These are phyloP conservation scores for Ambrosiella cleistominuta DNA, from an alignment of 2,329 filamentous ascomycete genomes.

Conservation along the genomic window DNA sequence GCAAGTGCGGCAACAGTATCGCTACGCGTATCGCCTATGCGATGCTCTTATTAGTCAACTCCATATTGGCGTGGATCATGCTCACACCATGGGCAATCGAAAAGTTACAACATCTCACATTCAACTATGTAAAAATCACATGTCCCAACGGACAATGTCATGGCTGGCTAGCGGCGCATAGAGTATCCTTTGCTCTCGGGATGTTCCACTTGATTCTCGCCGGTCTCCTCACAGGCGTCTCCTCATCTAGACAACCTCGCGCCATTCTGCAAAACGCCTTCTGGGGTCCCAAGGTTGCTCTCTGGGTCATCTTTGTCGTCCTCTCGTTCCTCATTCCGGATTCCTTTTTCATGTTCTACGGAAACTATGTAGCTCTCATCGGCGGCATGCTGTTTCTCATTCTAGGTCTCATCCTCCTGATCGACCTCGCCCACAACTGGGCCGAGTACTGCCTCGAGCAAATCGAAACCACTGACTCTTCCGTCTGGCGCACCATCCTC, in stretches of 20 bases:
- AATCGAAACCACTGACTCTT: constrained; percentile 78
- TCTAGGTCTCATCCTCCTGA: constrained; percentile 76
- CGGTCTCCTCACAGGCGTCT: constrained; percentile 68
- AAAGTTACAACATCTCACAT: constrained; percentile 76
- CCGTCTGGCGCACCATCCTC: constrained; percentile 66
- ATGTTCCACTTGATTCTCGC: constrained; percentile 83
- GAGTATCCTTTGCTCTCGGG: constrained; percentile 94
- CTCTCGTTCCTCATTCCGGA: constrained; percentile 93
- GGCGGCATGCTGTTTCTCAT: constrained; percentile 88
- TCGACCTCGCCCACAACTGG: constrained; percentile 93
- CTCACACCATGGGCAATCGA: constrained; percentile 97
- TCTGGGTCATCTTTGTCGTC: constrained; percentile 74
- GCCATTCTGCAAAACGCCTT: constrained; percentile 93
- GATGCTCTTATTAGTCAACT: constrained; percentile 87
- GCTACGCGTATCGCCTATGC: constrained; percentile 94
- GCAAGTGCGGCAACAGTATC: constrained; percentile 94
- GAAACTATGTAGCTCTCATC: constrained; percentile 77
- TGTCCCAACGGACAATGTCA: constrained; percentile 84
- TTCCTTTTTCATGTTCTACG: constrained; percentile 85
- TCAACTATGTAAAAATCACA: constrained; percentile 91
- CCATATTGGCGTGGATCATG: constrained; percentile 96
- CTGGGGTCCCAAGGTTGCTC: constrained; percentile 90
- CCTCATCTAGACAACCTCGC: constrained; percentile 69
- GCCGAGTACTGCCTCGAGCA: constrained; percentile 88
- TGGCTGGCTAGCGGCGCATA: constrained; percentile 89